Conservation (phyloP, 495 filamentous ascomycete genomes). For the Aspergillus cavernicola region DNA sequence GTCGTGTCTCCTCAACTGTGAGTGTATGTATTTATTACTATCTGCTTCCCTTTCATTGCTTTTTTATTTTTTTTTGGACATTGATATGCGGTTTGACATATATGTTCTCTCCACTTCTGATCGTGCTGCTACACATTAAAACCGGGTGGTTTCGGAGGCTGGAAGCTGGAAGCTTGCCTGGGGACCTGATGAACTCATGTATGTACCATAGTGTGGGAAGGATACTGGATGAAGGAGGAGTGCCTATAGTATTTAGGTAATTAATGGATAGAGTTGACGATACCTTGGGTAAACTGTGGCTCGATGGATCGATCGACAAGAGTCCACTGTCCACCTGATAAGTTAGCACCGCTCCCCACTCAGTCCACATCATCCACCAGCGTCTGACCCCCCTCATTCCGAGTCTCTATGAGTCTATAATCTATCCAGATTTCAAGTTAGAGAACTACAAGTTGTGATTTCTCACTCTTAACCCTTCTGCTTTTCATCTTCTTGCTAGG, state of each 20-base stretch:
- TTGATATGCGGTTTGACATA: constrained; percentile 12
- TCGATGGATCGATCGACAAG: constrained; percentile 1
- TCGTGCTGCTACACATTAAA: constrained; percentile 4
- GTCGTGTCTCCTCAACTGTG: constrained; percentile 24
- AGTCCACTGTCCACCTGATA: constrained; percentile 13
- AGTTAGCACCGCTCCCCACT: constrained; percentile 22
- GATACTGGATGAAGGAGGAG: constrained; percentile 12
- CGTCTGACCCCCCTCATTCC: constrained; percentile 14
- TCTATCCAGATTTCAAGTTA: no score
- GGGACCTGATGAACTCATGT: constrained; percentile 1
- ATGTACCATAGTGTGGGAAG: constrained; percentile 22
- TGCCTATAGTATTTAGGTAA: no score
- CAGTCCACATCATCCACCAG: constrained; percentile 8
- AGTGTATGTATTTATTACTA: constrained; percentile 44
- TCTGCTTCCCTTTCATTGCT: constrained; percentile 15
- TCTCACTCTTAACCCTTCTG: no score
- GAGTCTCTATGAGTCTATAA: background rate
- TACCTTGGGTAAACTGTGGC: background rate
- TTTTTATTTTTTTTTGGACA: constrained; percentile 19
- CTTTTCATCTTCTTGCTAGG: no score
- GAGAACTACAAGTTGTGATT: no score
- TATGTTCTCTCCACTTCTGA: constrained; percentile 10
- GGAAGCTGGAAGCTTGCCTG: background rate
- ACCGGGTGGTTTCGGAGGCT: background rate
- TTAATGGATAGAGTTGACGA: constrained; percentile 11